Base-by-base conservation (phyloP, 306 rosid genomes). In the Malus orientalis region DNA sequence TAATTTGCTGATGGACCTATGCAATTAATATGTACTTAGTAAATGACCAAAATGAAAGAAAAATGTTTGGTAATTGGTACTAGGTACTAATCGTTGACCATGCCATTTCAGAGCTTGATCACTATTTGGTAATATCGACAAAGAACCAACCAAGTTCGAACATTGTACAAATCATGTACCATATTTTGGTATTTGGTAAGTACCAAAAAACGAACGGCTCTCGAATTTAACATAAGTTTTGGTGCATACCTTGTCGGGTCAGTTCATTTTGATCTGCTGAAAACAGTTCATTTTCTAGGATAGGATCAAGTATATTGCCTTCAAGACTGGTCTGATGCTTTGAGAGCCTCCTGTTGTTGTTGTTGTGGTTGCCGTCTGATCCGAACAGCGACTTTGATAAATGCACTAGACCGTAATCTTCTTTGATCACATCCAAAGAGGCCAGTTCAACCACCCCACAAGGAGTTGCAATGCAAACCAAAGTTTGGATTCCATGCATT, bases 341-440 rank as follows among this genome's bases (percentile, higher is more conserved):
- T 5, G 32, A 40, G 68, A 67, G 13, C n/a, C 6, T 25, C 1
- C 38, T 33, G 38, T n/a, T 30, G 32, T 3, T 66, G 29, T 16
- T 36, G 38, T n/a, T 66, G 27, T 27, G 2, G 29, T n/a, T 66
- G 49, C 20, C 40, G 14, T 66, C 67, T n/a, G 61, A 59, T 32
- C 44, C 74, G 19, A 87, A 80, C 59, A 85, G 74, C 3, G 85
- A 73, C 40, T 83, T 82, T 4, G 71, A 83, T 29, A 49, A 23
- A 13, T 78, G 85, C 0, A 79, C 65, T 8, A 85, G 62, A 3
- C 75, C 16, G 79, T 79, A 78, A 45, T 83, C 87, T 23, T 82
- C 73, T 18, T 54, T 44, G 49, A 82, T 70, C 71, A 73, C 8
- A 1, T 36, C 38, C 38, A 36, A 36, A 36, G 38, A 36, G 38